Evolutionary conservation across 2,329 filamentous ascomycete genomes (phyloP), one percentile per base, ranked within the genome.

Genomic region (Alternaria arborescens): DNA sequence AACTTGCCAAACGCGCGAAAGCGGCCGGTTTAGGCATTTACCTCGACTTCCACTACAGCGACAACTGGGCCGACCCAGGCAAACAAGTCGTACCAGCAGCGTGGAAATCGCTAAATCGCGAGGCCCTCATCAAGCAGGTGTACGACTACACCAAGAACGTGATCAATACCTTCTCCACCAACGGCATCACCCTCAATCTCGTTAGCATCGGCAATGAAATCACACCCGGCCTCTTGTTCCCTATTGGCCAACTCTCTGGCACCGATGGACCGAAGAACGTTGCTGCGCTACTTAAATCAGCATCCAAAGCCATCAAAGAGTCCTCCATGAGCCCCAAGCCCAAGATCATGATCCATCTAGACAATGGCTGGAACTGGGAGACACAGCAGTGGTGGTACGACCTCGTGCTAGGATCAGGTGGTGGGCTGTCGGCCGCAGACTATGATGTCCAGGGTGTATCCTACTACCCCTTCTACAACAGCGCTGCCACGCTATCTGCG

Each of bases 151-250:
- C 90, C 0, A 77, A 84, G 5, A 81, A 83, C 3, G 85, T 89
- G 0, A 84, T 86, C 59, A 86, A 92, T 70, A 77, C 82, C 16
- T 91, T 92, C 69, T 82, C 85, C 1, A 75, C 76, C 0, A 84
- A 84, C 16, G 82, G 83, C 3, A 81, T 91, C 22, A 76, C 81
- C 4, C 85, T 89, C 0, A 80, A 82, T 2, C 87, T 92, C 51
- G 84, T 92, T 51, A 89, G 87, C 16, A 89, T 93, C 65, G 90
- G 90, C 24, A 93, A 93, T 70, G 90, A 92, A 73, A 92, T 93
- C 73, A 85, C 86, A 0, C 78, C 82, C 1, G 90, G 90, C 0
- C 79, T 92, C 32, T 83, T 92, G 43, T 91, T 87, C 82, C 89
- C 89, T 0, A 83, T 87, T 0, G 90, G 90, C 14, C 78, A 80